Conservation (phyloP, 2,329 filamentous ascomycete species). For the Trichophyton benhamiae region DNA sequence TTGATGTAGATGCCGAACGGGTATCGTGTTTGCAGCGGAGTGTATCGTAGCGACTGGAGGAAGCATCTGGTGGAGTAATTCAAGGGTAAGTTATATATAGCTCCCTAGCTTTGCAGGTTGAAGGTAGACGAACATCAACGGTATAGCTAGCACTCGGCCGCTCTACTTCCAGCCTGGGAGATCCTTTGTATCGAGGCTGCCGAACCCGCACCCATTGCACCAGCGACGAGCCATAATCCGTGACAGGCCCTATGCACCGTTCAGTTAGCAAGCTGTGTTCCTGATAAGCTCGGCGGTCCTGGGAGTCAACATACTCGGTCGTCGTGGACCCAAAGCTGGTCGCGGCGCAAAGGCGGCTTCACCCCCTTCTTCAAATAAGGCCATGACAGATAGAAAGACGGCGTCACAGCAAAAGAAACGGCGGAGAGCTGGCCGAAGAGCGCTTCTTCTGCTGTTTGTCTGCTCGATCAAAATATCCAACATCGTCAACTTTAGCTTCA, state of each 20-base stretch:
- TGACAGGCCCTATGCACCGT: conserved; percentile 58
- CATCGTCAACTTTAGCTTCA: background rate
- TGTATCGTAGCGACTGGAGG: conserved; percentile 65
- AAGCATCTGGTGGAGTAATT: conserved; percentile 52
- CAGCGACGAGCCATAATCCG: conserved; percentile 82
- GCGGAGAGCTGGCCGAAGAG: background rate
- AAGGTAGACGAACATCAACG: conserved; percentile 54
- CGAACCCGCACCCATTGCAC: conserved; percentile 84
- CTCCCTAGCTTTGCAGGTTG: background rate
- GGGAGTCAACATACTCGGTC: conserved; percentile 24
- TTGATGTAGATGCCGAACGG: conserved; percentile 92
- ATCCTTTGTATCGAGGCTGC: conserved; percentile 60
- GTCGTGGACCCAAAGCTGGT: conserved; percentile 24
- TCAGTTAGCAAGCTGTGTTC: conserved; percentile 1
- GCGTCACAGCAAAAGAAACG: background rate
- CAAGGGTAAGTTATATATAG: conserved; percentile 8
- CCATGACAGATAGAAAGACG: conserved; percentile 18
- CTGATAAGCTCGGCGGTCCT: background rate
- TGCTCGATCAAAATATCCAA: background rate
- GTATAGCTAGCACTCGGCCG: conserved; percentile 81
- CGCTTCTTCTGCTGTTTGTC: background rate
- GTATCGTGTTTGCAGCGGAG: conserved; percentile 72
- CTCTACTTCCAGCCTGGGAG: conserved; percentile 62
- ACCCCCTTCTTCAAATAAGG: conserved; percentile 29
- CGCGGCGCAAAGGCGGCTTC: conserved; percentile 20